Percentiles rank a stretch among this genome's conserved stretches.
Evolutionary conservation across 805 yeast genomes (phyloP).

Genomic region (Ogataea kodamae): DNA sequence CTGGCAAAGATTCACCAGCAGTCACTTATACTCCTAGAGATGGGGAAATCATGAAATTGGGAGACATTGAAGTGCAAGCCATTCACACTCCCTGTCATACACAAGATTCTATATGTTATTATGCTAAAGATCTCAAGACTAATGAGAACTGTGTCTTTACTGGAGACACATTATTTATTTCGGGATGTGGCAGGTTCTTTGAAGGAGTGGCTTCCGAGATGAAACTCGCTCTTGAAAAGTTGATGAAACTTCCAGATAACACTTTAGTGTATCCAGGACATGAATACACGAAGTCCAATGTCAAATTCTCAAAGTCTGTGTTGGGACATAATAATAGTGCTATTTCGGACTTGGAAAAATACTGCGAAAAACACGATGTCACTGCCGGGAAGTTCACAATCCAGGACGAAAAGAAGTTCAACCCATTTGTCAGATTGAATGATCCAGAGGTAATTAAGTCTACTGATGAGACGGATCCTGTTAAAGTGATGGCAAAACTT

Average conservation of each 20-base stretch:
- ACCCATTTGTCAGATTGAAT: constrained; percentile 82
- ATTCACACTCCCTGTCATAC: constrained; percentile 98
- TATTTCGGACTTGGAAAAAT: constrained; percentile 51
- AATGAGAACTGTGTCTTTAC: constrained; percentile 78
- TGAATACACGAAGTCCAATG: constrained; percentile 85
- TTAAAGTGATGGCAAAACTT: constrained; percentile 65
- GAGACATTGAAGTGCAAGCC: constrained; percentile 68
- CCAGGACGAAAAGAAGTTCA: constrained; percentile 73
- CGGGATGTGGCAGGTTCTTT: constrained; percentile 96
- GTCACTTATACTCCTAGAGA: constrained; percentile 72
- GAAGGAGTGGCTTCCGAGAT: constrained; percentile 85
- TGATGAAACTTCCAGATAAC: constrained; percentile 61
- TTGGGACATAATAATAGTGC: constrained; percentile 47
- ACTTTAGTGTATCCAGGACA: constrained; percentile 91
- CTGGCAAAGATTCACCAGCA: constrained; percentile 76
- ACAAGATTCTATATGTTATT: constrained; percentile 91
- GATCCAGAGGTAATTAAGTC: constrained; percentile 61
- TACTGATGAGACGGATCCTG: constrained; percentile 48
- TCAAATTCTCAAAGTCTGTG: constrained; percentile 68
- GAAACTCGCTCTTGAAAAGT: constrained; percentile 62
- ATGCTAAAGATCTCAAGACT: constrained; percentile 58
- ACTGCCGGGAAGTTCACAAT: constrained; percentile 88
- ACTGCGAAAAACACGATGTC: constrained; percentile 51
- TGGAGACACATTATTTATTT: constrained; percentile 91
- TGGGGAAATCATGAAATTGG: constrained; percentile 57